A percentile compares a stretch with the other conserved stretches of the same genome.
Conservation (phyloP, 805 yeast genomes). For the Barnettozyma populi region DNA sequence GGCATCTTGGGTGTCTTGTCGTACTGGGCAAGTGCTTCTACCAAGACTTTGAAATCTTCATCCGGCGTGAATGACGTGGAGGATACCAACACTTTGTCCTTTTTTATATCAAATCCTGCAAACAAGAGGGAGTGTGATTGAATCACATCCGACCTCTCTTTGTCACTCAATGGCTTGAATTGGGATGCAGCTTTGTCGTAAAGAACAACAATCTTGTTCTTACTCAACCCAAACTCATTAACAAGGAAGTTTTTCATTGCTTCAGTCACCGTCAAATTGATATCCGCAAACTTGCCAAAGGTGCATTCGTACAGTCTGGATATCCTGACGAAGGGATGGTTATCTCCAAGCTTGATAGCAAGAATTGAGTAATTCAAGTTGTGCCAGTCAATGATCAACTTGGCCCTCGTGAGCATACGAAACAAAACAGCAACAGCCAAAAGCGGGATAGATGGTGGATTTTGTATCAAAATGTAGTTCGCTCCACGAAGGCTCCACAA, state of each 20-base stretch:
- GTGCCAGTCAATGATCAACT: conserved; percentile 91
- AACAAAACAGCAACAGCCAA: conserved; percentile 56
- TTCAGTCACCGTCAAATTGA: conserved; percentile 76
- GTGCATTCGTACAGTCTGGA: conserved; percentile 57
- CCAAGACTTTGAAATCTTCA: conserved; percentile 71
- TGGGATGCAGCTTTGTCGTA: conserved; percentile 80
- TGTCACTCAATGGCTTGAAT: conserved; percentile 45
- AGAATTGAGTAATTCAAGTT: conserved; percentile 84
- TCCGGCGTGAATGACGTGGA: conserved; percentile 96
- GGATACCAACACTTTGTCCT: conserved; percentile 65
- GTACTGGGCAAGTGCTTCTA: conserved; percentile 62
- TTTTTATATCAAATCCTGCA: conserved; percentile 27
- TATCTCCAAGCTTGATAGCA: conserved; percentile 52
- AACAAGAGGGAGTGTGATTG: conserved; percentile 32
- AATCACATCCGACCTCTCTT: conserved; percentile 28
- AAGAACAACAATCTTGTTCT: conserved; percentile 52
- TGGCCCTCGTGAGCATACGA: conserved; percentile 48
- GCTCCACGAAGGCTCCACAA: conserved; percentile 55
- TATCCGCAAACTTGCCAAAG: conserved; percentile 59
- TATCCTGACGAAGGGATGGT: conserved; percentile 52
- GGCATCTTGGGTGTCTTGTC: conserved; percentile 31
- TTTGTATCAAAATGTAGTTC: conserved; percentile 69
- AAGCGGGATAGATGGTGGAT: conserved; percentile 91
- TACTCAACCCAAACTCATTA: conserved; percentile 46
- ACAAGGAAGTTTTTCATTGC: conserved; percentile 61